These are phyloP conservation scores for Sphenostylis stenocarpa DNA, from an alignment of 306 rosid genomes.

Conservation along the genomic window DNA sequence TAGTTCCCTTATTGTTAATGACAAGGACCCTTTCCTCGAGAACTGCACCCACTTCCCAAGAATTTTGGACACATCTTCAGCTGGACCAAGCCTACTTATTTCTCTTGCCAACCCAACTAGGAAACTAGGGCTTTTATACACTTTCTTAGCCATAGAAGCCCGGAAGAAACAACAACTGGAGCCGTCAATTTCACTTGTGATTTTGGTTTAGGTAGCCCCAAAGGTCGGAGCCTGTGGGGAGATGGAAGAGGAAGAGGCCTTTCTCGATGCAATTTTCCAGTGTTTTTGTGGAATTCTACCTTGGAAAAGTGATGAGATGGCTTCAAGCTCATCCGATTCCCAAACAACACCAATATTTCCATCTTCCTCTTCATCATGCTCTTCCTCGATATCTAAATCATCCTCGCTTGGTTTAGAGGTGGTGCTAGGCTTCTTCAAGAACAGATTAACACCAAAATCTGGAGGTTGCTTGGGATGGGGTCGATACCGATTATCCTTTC, in stretches of 20 bases:
- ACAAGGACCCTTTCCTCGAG: conserved; percentile 71
- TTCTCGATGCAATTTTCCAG: conserved; percentile 59
- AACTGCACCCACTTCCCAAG: conserved; percentile 61
- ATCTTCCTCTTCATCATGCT: conserved; percentile 20
- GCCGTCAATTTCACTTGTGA: conserved; percentile 42
- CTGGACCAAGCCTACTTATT: conserved; percentile 53
- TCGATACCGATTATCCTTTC: conserved; percentile 58
- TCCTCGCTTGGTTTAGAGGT: conserved; percentile 24
- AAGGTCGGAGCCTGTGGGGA: conserved; percentile 74
- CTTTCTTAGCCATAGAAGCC: conserved; percentile 41
- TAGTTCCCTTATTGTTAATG: conserved; percentile 78
- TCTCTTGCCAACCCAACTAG: conserved; percentile 74
- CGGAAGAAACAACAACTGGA: conserved; percentile 47
- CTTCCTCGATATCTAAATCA: conserved; percentile 24
- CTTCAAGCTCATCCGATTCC: conserved; percentile 82
- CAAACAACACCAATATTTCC: conserved; percentile 44
- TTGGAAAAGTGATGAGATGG: conserved; percentile 75
- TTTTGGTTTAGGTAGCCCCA: conserved; percentile 70
- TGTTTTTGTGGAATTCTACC: conserved; percentile 90
- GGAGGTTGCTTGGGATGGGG: conserved; percentile 67
- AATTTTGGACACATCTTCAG: conserved; percentile 60
- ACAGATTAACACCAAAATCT: conserved; percentile 66
- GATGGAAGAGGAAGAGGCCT: conserved; percentile 85
- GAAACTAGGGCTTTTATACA: conserved; percentile 62
- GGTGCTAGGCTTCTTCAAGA: conserved; percentile 52